These are phyloP conservation scores for Alternaria ventricosa DNA, from an alignment of 2,329 filamentous ascomycete species.

Conservation along the genomic window DNA sequence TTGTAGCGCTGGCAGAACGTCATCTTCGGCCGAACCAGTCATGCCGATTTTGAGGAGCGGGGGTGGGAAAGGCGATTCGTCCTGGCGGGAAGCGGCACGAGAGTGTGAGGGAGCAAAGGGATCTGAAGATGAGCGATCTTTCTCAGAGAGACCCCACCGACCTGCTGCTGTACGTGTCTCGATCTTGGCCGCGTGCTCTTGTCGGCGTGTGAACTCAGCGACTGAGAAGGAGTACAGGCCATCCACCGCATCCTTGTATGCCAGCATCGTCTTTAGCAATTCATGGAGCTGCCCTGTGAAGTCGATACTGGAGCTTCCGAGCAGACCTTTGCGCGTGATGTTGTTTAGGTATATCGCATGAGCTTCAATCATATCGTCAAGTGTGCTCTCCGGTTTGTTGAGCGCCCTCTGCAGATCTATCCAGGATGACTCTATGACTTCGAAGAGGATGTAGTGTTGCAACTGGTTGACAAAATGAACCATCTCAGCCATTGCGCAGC, in stretches of 20 bases:
- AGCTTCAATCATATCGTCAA: constrained; percentile 93
- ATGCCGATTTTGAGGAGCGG: constrained; percentile 44
- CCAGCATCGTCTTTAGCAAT: constrained; percentile 90
- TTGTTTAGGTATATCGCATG: constrained; percentile 89
- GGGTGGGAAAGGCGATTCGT: constrained; percentile 53
- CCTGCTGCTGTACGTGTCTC: constrained; percentile 70
- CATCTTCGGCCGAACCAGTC: constrained; percentile 58
- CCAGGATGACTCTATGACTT: constrained; percentile 98
- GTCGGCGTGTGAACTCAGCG: constrained; percentile 89
- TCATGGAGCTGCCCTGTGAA: constrained; percentile 93
- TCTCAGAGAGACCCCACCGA: constrained; percentile 68
- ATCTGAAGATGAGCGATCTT: constrained; percentile 43
- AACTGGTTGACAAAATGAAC: constrained; percentile 97
- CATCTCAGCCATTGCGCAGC: constrained; percentile 94
- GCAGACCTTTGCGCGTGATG: constrained; percentile 93
- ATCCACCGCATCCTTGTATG: constrained; percentile 91
- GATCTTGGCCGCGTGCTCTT: constrained; percentile 79
- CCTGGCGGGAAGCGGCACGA: constrained; percentile 32
- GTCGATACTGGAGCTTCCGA: constrained; percentile 73
- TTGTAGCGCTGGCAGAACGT: constrained; percentile 76
- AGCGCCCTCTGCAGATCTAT: constrained; percentile 84
- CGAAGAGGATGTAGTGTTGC: constrained; percentile 98
- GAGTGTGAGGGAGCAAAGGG: constrained; percentile 25
- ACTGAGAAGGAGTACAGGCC: constrained; percentile 94
- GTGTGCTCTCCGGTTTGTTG: constrained; percentile 82